phyloP scores from a whole-genome alignment of 805 yeast genomes.

The Wickerhamiella kazuoi region DNA sequence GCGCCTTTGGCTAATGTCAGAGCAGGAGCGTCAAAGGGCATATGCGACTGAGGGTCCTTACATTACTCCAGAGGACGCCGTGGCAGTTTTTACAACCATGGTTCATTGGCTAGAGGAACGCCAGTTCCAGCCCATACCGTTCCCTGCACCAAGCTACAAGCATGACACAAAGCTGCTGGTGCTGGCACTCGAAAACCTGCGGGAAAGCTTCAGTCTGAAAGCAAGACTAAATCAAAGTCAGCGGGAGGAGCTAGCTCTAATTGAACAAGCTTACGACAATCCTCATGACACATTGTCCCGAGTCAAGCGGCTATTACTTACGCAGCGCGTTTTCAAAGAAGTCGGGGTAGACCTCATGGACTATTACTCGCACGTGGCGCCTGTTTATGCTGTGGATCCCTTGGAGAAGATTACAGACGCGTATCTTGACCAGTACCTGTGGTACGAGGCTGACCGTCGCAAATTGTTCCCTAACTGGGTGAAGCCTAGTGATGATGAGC shows the following conservation, averaged over 20 bases:
- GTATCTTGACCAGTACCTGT: constrained; percentile 80
- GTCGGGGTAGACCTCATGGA: constrained; percentile 81
- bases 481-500: constrained; percentile 85
- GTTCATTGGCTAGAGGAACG: constrained; percentile 82
- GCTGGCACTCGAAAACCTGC: constrained; percentile 73
- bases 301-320: constrained; percentile 60
- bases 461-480: constrained; percentile 89
- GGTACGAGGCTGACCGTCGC: constrained; percentile 88
- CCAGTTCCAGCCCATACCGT: constrained; percentile 72
- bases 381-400: constrained; percentile 80
- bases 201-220: constrained; percentile 59
- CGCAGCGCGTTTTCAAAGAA: constrained; percentile 87
- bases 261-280: constrained; percentile 91
- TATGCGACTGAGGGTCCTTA: constrained; percentile 78
- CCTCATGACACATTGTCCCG: constrained; percentile 86
- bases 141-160: constrained; percentile 81
- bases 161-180: constrained; percentile 84
- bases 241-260: constrained; percentile 79
- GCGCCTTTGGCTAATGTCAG: constrained; percentile 78
- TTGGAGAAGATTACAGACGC: constrained; percentile 93
- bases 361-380: constrained; percentile 62
- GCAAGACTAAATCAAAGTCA: constrained; percentile 71
- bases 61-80: constrained; percentile 74
- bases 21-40: constrained; percentile 70
- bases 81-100: constrained; percentile 67